Conservation (phyloP, 2,329 filamentous ascomycete genomes). For the Graphilbum fragrans region DNA sequence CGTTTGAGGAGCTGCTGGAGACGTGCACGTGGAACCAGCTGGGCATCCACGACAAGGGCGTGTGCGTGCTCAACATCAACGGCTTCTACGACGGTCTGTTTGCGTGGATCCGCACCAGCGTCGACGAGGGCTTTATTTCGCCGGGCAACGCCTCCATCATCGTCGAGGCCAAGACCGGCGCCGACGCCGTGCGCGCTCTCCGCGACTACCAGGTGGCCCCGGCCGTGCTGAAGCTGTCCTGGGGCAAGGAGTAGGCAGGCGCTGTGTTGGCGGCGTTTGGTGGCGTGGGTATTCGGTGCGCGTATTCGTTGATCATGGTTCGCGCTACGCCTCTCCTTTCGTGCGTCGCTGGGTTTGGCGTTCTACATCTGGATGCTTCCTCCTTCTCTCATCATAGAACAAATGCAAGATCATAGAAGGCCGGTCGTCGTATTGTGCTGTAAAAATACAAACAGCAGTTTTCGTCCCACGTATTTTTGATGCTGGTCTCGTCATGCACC, state of each 20-base stretch:
- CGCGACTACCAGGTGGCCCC: slow-evolving; percentile 63
- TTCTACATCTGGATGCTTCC: too few relatives aligned
- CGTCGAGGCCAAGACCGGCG: slow-evolving; percentile 59
- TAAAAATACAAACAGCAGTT: too few relatives aligned
- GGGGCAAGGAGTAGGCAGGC: slow-evolving; percentile 49
- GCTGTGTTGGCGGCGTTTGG: too few relatives aligned
- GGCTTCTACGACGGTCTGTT: slow-evolving; percentile 88
- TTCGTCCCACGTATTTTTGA: too few relatives aligned
- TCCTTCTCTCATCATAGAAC: too few relatives aligned
- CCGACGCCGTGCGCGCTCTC: slow-evolving; percentile 60
- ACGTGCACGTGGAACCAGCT: slow-evolving; percentile 91
- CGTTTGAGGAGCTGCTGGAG: slow-evolving; percentile 91
- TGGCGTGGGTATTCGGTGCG: too few relatives aligned
- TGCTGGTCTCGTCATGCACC: too few relatives aligned
- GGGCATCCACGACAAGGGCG: slow-evolving; percentile 72
- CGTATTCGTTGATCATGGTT: too few relatives aligned
- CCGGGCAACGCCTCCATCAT: slow-evolving; percentile 62
- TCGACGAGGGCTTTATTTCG: slow-evolving; percentile 66
- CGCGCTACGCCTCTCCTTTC: too few relatives aligned
- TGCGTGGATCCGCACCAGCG: slow-evolving; percentile 65
- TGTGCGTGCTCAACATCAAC: slow-evolving; percentile 76
- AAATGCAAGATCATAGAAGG: too few relatives aligned
- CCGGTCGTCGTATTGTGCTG: neutral
- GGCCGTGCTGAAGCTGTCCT: slow-evolving; percentile 69
- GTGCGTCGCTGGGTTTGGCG: too few relatives aligned